Evolutionary conservation across 495 filamentous ascomycete genomes (phyloP), one percentile per base, ranked within the genome.

Genomic region (Aspergillus mulundensis): DNA sequence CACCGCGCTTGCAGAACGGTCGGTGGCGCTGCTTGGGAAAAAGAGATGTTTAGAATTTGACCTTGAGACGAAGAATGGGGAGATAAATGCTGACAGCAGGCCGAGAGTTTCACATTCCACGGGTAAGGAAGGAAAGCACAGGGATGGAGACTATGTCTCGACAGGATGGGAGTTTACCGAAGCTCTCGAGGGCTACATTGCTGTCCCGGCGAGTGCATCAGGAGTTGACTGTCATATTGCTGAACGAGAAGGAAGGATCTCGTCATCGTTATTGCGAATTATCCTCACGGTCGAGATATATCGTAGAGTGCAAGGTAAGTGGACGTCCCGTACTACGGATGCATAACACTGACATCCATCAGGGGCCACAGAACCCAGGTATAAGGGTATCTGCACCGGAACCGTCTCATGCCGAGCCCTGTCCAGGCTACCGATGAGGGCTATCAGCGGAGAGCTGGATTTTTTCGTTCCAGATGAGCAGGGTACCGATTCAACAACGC

Each of bases 1-100:
- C 36, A 78, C 85, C 0, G 84, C 86, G 18, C 73, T 89, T 21
- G 82, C 86, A 0, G 84, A 87, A 66, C 75, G 85, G 28, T 80
- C 78, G 0, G 73, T 87, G 10, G 78, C 81, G 48, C 65, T 69
- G 3, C 76, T 83, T 43, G 56, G 63, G 54, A 65, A 70, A 32
- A 51, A 70, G 34, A 52, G 72, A 12, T 60, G 63, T 1, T 71
- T 83, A 25, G 56, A 51, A 18, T 80, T 87, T 52, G 76, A 81
- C 65, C 63, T 75, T 1, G 39, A 66, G 5, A 76, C 76, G 16
- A 61, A 60, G 48, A 89, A 88, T 62, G 74, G 65, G 38, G 60
- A 23, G 4, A 30, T 58, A 4, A 21, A 43, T 28, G 6, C 1
- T 5, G 28, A n/a, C 8, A 53, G 49, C 15, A 10, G 10, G 8